These are phyloP conservation scores for Oropetium thomaeum DNA, from an alignment of 176 grass and related monocot genomes.

Conservation along the genomic window DNA sequence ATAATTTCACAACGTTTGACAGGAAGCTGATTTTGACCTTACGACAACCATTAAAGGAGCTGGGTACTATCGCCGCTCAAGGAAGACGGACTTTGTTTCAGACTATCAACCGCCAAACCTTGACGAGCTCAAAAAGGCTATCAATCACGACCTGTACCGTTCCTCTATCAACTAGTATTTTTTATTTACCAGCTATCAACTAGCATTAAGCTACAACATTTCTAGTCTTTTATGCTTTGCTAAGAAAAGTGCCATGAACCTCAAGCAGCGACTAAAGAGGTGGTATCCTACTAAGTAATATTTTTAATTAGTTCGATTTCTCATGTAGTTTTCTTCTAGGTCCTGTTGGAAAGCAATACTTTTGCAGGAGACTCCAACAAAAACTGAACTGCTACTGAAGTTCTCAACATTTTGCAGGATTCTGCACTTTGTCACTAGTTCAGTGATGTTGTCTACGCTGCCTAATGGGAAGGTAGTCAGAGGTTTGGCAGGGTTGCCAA, in stretches of 20 bases:
- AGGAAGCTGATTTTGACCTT: slow-evolving; percentile 81
- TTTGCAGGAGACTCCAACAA: neutral
- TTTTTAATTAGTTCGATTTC: neutral
- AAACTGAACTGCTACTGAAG: neutral
- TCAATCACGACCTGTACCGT: slow-evolving; percentile 46
- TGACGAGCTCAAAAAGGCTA: slow-evolving; percentile 50
- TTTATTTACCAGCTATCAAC: no score
- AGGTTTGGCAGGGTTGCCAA: slow-evolving; percentile 64
- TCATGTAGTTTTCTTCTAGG: neutral
- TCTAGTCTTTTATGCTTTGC: neutral
- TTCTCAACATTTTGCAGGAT: slow-evolving; percentile 39
- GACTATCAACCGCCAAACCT: slow-evolving; percentile 65
- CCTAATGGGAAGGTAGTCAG: slow-evolving; percentile 62
- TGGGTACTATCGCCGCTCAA: slow-evolving; percentile 71
- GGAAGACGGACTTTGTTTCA: slow-evolving; percentile 52
- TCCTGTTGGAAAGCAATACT: neutral
- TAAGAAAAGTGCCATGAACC: neutral
- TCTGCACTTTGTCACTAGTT: slow-evolving; percentile 35
- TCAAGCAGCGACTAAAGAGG: neutral
- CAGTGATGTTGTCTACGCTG: slow-evolving; percentile 81
- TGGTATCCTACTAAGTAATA: neutral
- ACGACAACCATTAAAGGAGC: slow-evolving; percentile 70
- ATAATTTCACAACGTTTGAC: neutral
- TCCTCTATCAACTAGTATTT: neutral
- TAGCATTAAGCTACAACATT: neutral